phyloP scores from a whole-genome alignment of 805 yeast genomes.

The Myxozyma vanderwaltii region DNA sequence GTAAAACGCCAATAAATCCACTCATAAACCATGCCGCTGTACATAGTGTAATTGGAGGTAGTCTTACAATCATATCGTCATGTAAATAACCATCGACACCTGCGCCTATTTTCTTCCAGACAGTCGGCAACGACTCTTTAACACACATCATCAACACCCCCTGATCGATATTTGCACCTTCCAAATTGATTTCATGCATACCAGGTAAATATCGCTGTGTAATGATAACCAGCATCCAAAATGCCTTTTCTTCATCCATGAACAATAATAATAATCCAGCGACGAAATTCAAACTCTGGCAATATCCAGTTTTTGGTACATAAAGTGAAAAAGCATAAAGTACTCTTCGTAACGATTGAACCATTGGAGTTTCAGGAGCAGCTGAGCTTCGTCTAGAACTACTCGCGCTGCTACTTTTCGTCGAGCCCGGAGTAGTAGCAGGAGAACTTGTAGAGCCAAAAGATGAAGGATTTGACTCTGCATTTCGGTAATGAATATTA shows the following conservation, averaged over 20 bases:
- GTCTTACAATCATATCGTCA: conserved; percentile 57
- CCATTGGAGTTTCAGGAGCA: conserved; percentile 60
- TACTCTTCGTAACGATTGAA: conserved; percentile 75
- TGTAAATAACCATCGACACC: conserved; percentile 48
- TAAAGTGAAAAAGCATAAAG: conserved; percentile 80
- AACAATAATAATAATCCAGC: conserved; percentile 84
- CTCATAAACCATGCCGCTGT: conserved; percentile 99
- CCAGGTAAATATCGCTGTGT: conserved; percentile 87
- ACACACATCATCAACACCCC: conserved; percentile 89
- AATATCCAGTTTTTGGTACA: conserved; percentile 90
- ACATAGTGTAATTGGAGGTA: conserved; percentile 90
- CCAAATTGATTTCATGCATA: conserved; percentile 83
- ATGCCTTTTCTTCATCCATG: conserved; percentile 85
- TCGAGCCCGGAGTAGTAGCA: conserved; percentile 8
- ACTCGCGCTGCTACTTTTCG: not conserved
- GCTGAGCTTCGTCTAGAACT: conserved; percentile 21
- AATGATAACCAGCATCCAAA: conserved; percentile 93
- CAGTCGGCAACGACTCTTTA: conserved; percentile 76
- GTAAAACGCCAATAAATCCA: conserved; percentile 85
- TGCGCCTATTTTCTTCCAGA: conserved; percentile 62
- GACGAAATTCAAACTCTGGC: conserved; percentile 90
- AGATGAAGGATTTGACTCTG: conserved; percentile 39
- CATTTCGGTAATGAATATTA: conserved; percentile 68
- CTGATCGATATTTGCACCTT: conserved; percentile 94
- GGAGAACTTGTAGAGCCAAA: not conserved